Base-by-base conservation (phyloP, 1,284 basidiomycete species). In the Cerioporus squamosus region DNA sequence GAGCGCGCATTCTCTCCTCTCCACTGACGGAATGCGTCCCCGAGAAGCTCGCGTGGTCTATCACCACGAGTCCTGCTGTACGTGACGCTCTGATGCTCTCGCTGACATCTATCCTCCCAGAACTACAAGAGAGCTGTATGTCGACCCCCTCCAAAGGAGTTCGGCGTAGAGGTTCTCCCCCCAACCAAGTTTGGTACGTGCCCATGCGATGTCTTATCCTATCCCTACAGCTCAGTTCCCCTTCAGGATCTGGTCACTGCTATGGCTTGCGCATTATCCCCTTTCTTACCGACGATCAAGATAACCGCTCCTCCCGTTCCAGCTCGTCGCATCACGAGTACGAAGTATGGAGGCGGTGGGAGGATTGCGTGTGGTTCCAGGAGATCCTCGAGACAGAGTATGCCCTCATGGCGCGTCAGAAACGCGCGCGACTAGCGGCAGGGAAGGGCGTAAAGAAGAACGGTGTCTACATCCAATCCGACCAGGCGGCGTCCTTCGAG, bases 371-470 rank as follows among this genome's bases (percentile, higher is more conserved):
- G 12, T 83, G 78, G 74, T 87, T 91, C 65, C 90, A 93, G 69
- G 85, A 88, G 42, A 72, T 74, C 1, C 75, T 93, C 12, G 90
- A 91, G 70, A 57, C 68, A 10, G 85, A 90, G 67, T 93, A 92
- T 67, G 67, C 73, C 18, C 77, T 79, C 26, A 77, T 85, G 66
- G 84, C 91, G 8, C 78, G 84, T 26, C 79, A 82, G 63, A 91
- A 90, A 72, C 84, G 84, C 10, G 76, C 75, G 24, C 82, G 88
- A 44, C 79, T 91, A 7, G 72, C 76, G 4, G 81, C 83, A 20
- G 90, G 89, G 0, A 91, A 90, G 65, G 90, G 90, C 15, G 80
- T 91, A 54, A 89, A 88, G 79, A 87, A 87, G 67, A 81, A 89
- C 56, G 88, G 86, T 0, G 71, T 91, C 31, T 92, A 91, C 70